Conservation (phyloP, 140 eudicot species). For the Oenanthe javanica region DNA sequence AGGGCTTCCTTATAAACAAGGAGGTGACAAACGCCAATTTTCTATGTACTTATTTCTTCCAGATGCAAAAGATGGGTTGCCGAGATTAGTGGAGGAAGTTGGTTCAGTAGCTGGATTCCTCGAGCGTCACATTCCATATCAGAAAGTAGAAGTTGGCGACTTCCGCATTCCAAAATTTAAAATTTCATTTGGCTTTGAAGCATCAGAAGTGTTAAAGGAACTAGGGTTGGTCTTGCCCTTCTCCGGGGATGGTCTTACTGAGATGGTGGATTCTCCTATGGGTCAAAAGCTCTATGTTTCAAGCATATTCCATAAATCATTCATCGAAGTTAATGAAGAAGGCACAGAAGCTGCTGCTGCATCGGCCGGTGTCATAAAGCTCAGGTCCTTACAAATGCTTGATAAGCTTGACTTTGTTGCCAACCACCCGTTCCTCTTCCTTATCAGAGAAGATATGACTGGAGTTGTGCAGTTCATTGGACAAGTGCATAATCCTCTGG, state of each 20-base stretch:
- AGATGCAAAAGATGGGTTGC: constrained; percentile 53
- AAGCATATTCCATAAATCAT: constrained; percentile 50
- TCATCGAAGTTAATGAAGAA: constrained; percentile 66
- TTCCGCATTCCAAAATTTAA: constrained; percentile 61
- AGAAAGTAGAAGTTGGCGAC: constrained; percentile 31
- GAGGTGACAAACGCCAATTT: constrained; percentile 28
- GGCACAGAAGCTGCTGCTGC: constrained; percentile 75
- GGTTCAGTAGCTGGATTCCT: constrained; percentile 40
- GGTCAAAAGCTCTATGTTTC: constrained; percentile 42
- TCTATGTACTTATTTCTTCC: constrained; percentile 69
- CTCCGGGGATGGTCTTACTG: constrained; percentile 35
- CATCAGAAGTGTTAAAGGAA: constrained; percentile 43
- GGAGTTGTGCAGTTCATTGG: constrained; percentile 33
- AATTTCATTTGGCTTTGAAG: constrained; percentile 56
- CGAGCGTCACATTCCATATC: constrained; percentile 42
- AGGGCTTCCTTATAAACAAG: constrained; percentile 57
- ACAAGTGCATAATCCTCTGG: neutral
- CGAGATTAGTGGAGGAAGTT: constrained; percentile 34
- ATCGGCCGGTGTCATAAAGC: constrained; percentile 26
- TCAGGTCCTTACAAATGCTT: neutral
- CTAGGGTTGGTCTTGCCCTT: constrained; percentile 54
- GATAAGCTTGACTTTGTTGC: constrained; percentile 50
- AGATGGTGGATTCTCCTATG: constrained; percentile 51
- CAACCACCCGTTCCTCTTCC: constrained; percentile 60
- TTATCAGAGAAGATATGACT: constrained; percentile 56